A percentile compares a stretch with the other conserved stretches of the same genome.
Conservation (phyloP, 1,284 basidiomycete genomes). For the Boletus sp. region DNA sequence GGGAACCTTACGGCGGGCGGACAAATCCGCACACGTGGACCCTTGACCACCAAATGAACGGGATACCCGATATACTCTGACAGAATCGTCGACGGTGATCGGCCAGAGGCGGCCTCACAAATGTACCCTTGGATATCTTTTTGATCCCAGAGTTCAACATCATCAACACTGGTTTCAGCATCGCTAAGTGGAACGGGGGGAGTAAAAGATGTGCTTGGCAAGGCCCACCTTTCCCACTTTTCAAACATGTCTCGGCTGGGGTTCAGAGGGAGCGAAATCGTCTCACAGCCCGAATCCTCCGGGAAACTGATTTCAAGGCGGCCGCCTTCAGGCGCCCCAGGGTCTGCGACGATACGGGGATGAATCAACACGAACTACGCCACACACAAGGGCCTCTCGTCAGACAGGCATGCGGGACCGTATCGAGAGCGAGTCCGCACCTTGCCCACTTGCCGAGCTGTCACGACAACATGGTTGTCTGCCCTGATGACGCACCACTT, state of each 20-base stretch:
- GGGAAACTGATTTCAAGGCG: slow-evolving; percentile 56
- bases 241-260: slow-evolving; percentile 47
- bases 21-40: slow-evolving; percentile 50
- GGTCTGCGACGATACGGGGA: slow-evolving; percentile 49
- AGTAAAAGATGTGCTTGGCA: not conserved
- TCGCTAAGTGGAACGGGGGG: slow-evolving; percentile 8
- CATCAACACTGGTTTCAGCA: slow-evolving; percentile 38
- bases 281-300: slow-evolving; percentile 47
- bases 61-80: slow-evolving; percentile 56
- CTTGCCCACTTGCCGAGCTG: slow-evolving; percentile 60
- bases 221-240: slow-evolving; percentile 53
- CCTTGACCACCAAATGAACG: slow-evolving; percentile 65
- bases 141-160: slow-evolving; percentile 49
- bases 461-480: slow-evolving; percentile 49
- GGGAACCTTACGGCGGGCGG: slow-evolving; percentile 53
- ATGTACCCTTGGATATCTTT: slow-evolving; percentile 61
- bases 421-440: no score
- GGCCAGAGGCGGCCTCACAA: slow-evolving; percentile 39
- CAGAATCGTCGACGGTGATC: slow-evolving; percentile 48
- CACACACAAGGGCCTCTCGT: slow-evolving; percentile 2
- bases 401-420: not conserved
- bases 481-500: slow-evolving; percentile 65
- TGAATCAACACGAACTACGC: slow-evolving; percentile 64
- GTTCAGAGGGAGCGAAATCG: slow-evolving; percentile 55
- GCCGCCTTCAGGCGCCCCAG: slow-evolving; percentile 43